Evolutionary conservation across 2,329 filamentous ascomycete species (phyloP), one percentile per base, ranked within the genome.

Genomic region (Chaetomiaceae sp.): DNA sequence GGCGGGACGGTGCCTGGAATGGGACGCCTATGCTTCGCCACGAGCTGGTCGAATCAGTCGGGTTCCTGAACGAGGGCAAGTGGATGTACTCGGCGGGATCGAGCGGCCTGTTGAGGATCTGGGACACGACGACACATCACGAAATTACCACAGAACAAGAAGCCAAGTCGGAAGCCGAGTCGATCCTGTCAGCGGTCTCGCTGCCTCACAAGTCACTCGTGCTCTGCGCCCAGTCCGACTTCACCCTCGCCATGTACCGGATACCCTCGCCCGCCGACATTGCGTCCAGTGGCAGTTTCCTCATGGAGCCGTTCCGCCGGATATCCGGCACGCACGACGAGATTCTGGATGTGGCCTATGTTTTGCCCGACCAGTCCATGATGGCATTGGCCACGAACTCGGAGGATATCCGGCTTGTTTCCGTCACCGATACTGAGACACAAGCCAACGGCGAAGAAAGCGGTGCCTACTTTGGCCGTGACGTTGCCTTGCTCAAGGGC

Each of bases 311-410:
- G 1, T 77, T 87, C 39, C 82, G 87, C 59, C 82, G 89, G 39
- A 95, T 99, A 59, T 96, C 92, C 4, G 95, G 93, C 47, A 96
- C 93, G 6, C 90, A 97, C 67, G 95, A 99, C 66, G 93, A 99
- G 67, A 90, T 99, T 46, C 96, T 99, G 59, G 95, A 99, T 65
- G 73, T 99, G 30, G 87, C 86, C 25, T 96, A 93, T 62, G 75
- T 97, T 48, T 82, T 93, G 2, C 81, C 84, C 0, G 85, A 95
- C 61, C 82, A 81, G 51, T 92, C 89, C 3, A 72, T 95, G 45
- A 77, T 99, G 55, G 95, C 93, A 5, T 73, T 99, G 21, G 93
- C 92, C 6, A 97, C 92, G 2, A 99, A 99, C 66, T 89, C 91
- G 0, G 93, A 99, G 69, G 91, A 95, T 55, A 81, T 99, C 47